Conservation (phyloP, 805 yeast genomes). For the Kodamaea laetipori region DNA sequence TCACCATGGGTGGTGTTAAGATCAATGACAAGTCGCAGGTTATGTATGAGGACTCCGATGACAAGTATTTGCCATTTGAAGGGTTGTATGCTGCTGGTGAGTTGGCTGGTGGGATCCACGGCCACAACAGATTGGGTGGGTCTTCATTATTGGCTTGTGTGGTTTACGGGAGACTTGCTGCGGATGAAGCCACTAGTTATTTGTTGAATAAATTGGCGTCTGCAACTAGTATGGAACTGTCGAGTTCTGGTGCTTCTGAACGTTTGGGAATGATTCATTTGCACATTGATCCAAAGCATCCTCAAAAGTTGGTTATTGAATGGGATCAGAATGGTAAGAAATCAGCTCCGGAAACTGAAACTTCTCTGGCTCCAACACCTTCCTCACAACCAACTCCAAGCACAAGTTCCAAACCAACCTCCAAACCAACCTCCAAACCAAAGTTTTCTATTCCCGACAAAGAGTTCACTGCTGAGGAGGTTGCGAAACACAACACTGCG, state of each 20-base stretch:
- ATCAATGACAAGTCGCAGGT: conserved; percentile 49
- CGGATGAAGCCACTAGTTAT: conserved; percentile 41
- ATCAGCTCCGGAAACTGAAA: too few relatives aligned
- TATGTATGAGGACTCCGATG: conserved; percentile 30
- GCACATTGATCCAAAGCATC: conserved; percentile 44
- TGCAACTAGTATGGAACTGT: conserved; percentile 5
- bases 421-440: conserved; percentile 4
- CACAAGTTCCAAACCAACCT: neutral
- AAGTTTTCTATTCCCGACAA: conserved; percentile 45
- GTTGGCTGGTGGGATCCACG: conserved; percentile 50
- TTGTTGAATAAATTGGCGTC: conserved; percentile 30
- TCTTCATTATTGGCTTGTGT: conserved; percentile 48
- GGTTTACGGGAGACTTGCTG: conserved; percentile 46
- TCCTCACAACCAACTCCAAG: too few relatives aligned
- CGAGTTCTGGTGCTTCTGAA: conserved; percentile 25
- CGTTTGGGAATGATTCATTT: conserved; percentile 46
- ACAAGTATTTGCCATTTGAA: conserved; percentile 27
- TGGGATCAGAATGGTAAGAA: conserved; percentile 19
- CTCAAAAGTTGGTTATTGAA: conserved; percentile 38
- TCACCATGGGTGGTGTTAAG: conserved; percentile 71
- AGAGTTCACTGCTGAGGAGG: conserved; percentile 50
- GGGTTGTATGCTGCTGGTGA: conserved; percentile 49
- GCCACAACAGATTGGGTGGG: conserved; percentile 47
- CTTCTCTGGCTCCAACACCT: too few relatives aligned
- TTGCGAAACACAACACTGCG: conserved; percentile 47